Evolutionary conservation across 768 basidiomycete genomes (phyloP).

Genomic region (Russula vinacea): DNA sequence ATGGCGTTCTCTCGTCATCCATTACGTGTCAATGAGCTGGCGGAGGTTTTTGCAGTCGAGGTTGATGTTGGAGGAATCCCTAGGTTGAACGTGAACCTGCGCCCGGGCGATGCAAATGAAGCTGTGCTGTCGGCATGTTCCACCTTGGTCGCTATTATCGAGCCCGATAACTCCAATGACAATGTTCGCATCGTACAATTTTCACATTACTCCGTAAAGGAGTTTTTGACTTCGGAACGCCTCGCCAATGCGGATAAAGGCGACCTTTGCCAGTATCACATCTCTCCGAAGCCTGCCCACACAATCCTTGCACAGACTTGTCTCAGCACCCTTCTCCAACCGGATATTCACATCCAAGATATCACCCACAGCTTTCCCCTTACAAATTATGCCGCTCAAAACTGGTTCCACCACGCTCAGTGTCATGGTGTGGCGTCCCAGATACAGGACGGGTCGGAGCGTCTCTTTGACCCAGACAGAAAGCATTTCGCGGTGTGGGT

Average conservation of each 20-base stretch:
- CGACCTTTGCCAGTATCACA: background rate
- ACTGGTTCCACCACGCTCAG: background rate
- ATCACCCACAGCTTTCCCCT: background rate
- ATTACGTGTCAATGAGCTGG: too few species aligned
- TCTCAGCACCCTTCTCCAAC: background rate
- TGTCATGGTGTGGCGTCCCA: background rate
- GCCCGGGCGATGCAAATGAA: too few species aligned
- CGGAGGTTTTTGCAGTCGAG: too few species aligned
- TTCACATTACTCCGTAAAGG: background rate
- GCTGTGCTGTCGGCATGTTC: too few species aligned
- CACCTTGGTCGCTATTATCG: too few species aligned
- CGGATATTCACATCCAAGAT: background rate
- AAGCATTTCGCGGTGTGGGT: background rate
- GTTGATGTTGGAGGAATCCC: too few species aligned
- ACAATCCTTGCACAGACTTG: background rate
- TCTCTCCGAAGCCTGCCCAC: background rate
- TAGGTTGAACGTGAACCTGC: too few species aligned
- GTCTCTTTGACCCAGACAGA: background rate
- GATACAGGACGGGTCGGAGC: background rate
- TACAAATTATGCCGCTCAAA: background rate
- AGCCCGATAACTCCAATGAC: too few species aligned
- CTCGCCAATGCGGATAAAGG: background rate
- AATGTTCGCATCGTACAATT: background rate
- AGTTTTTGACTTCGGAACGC: background rate
- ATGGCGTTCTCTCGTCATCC: too few species aligned